Base-by-base conservation (phyloP, 768 basidiomycete genomes). In the Holtermanniella nyarrowii region DNA sequence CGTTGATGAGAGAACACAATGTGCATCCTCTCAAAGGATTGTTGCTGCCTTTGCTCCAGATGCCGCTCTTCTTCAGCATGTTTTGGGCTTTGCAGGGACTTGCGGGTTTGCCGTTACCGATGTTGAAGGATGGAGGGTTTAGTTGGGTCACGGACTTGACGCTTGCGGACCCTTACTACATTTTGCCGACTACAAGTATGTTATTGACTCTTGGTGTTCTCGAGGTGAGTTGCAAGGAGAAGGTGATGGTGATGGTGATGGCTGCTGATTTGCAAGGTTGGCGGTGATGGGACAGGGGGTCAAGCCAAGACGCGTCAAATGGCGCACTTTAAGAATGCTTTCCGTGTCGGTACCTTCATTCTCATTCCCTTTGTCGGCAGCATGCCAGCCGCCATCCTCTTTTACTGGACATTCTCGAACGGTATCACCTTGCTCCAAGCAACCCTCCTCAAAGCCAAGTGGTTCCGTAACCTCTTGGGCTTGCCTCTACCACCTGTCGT, bases 1-100 rank as follows among this genome's bases (percentile, higher is more conserved):
- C 74, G 42, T 70, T 89, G 26, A 81, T 85, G 65, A 69, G 76
- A 52, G 77, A 82, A 49, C 78, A 85, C 5, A 81, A 83, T 22
- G 81, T 87, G 44, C 80, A 77, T 58, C 77, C 85, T 51, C 55
- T 73, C 13, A 75, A 76, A 39, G 74, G 81, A 56, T 55, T 84
- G n/a, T 46, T 80, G 14, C 74, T 76, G 49, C 79, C 80, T 5
- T 52, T 89, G 49, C 60, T 83, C 0, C 89, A 93, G 70, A 66
- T 88, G 20, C 81, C 86, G 1, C 75, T 88, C 41, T 82, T 84
- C 43, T 72, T 95, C 26, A 82, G 83, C 13, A 73, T 87, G 74
- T 97, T 97, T 77, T 83, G 88, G 58, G 87, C 80, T 16, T 68
- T 93, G 50, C 81, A 80, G 71, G 74, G 74, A 44, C 77, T 97